Conservation (phyloP, 1,284 basidiomycete genomes). For the Tilletia walkeri region DNA sequence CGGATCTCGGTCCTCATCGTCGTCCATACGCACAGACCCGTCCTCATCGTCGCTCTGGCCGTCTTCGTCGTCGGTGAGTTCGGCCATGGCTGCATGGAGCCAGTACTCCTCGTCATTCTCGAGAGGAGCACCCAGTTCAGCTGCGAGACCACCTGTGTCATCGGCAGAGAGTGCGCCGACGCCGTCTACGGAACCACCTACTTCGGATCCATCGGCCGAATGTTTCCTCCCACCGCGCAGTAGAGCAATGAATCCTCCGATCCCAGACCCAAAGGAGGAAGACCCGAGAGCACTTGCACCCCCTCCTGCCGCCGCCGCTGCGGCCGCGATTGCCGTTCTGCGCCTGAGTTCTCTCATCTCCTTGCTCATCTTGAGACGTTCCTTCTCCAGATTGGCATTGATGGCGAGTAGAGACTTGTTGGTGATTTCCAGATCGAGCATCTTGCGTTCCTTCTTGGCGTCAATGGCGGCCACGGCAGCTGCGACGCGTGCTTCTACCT, state of each 20-base stretch:
- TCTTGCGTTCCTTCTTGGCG: conserved; percentile 49
- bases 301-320: conserved; percentile 30
- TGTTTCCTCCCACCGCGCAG: conserved; percentile 9
- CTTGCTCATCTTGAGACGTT: conserved; percentile 55
- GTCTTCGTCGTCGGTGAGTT: conserved; percentile 21
- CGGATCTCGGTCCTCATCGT: conserved; percentile 25
- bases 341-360: conserved; percentile 56
- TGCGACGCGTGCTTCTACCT: conserved; percentile 18
- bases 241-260: conserved; percentile 18
- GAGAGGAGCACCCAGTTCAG: not conserved
- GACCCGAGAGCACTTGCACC: conserved; percentile 10
- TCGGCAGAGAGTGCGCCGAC: conserved; percentile 14
- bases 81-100: conserved; percentile 11
- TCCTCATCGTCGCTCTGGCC: conserved; percentile 24
- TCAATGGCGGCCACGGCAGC: conserved; percentile 36
- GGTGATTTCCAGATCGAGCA: conserved; percentile 58
- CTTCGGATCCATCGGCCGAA: conserved; percentile 2
- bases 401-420: conserved; percentile 58
- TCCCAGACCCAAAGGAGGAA: conserved; percentile 3
- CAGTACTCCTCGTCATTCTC: conserved; percentile 23
- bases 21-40: conserved; percentile 21
- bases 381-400: conserved; percentile 57
- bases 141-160: not conserved
- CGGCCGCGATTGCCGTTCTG: not conserved
- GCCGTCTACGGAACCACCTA: conserved; percentile 1